Evolutionary conservation across 192 early-diverging fungal species (phyloP).

Genomic region (Borealophlyctis nickersoniae): DNA sequence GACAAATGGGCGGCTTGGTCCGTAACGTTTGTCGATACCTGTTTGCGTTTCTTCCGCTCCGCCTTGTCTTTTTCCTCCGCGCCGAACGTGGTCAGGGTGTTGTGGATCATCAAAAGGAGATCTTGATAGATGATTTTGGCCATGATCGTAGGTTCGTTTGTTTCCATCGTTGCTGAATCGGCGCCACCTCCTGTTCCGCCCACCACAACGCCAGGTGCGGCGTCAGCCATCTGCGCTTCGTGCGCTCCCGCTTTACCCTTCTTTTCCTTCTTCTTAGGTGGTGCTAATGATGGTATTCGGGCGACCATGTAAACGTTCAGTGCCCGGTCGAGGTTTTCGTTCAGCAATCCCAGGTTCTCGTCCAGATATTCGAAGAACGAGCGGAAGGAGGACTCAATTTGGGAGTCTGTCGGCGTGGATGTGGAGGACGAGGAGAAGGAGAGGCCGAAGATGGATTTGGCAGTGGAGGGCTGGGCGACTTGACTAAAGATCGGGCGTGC

Average conservation of each 20-base stretch:
- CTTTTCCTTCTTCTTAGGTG: neutral
- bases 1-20: neutral
- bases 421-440: neutral
- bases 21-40: neutral
- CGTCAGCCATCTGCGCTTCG: too few relatives aligned
- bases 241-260: too few relatives aligned
- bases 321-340: conserved; percentile 37
- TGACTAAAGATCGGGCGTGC: conserved; percentile 3
- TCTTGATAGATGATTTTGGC: conserved; percentile 8
- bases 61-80: conserved; percentile 1
- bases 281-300: neutral
- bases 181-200: neutral
- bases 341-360: conserved; percentile 25
- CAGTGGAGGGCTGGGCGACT: conserved; percentile 4
- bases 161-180: neutral
- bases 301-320: conserved; percentile 26
- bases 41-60: conserved; percentile 1
- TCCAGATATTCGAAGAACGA: conserved; percentile 39
- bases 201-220: too few relatives aligned
- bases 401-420: neutral
- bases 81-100: conserved; percentile 9
- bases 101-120: conserved; percentile 6
- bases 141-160: neutral
- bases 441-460: neutral
- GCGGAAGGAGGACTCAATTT: conserved; percentile 21